These are phyloP conservation scores for Candida chauliodis DNA, from an alignment of 805 yeast species.

Conservation along the genomic window DNA sequence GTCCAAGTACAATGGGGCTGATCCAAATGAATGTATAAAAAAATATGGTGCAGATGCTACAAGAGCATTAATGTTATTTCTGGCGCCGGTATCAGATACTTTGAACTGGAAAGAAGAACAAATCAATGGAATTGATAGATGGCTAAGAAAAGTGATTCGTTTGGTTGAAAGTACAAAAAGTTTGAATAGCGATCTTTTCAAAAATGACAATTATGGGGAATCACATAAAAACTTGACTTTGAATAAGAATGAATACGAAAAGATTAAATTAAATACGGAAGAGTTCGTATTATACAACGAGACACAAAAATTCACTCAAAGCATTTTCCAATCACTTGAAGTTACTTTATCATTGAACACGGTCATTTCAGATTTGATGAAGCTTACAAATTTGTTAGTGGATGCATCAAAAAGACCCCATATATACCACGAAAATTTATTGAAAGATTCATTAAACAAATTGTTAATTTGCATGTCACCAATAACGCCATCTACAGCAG, in stretches of 20 bases:
- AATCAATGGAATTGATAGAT: conserved; percentile 82
- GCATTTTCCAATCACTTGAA: conserved; percentile 59
- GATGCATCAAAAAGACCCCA: conserved; percentile 32
- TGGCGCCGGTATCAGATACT: conserved; percentile 80
- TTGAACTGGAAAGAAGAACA: conserved; percentile 88
- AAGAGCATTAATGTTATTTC: conserved; percentile 88
- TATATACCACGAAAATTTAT: conserved; percentile 34
- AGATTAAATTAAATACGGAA: conserved; percentile 27
- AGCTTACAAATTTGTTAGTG: conserved; percentile 48
- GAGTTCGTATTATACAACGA: conserved; percentile 62
- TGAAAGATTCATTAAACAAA: conserved; percentile 47
- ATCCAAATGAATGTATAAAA: conserved; percentile 72
- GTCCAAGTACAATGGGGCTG: conserved; percentile 92
- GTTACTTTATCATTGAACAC: conserved; percentile 70
- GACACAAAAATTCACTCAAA: conserved; percentile 42
- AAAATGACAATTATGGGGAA: background rate
- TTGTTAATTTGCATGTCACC: conserved; percentile 70
- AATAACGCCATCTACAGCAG: conserved; percentile 75
- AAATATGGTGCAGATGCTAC: conserved; percentile 91
- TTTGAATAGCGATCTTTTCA: conserved; percentile 8
- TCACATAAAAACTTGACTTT: conserved; percentile 13
- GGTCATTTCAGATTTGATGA: conserved; percentile 86
- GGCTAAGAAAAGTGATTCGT: conserved; percentile 62
- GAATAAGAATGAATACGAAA: conserved; percentile 15
- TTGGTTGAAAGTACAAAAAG: conserved; percentile 18